Evolutionary conservation across 2,329 filamentous ascomycete species (phyloP).

Genomic region (Nothophoma quercina): DNA sequence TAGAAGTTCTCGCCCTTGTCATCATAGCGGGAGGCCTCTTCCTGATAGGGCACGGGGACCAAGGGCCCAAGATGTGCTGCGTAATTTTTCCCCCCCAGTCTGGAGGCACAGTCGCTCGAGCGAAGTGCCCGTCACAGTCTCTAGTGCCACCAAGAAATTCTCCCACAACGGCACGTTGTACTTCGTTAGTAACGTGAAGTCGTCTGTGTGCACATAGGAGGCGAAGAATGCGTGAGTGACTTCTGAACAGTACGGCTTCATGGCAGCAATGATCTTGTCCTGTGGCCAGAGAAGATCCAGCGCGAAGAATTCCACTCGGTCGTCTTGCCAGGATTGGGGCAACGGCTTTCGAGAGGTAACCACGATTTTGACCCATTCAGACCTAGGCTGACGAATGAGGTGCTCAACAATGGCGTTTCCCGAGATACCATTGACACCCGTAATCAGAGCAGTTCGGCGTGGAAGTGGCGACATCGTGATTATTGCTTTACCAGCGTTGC

Average conservation of each 20-base stretch:
- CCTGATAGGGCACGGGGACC: neutral
- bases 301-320: neutral
- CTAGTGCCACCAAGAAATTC: neutral
- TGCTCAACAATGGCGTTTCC: constrained; percentile 5
- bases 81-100: constrained; percentile 4
- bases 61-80: neutral
- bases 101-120: neutral
- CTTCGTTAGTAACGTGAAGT: neutral
- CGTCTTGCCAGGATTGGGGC: neutral
- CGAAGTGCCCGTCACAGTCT: neutral
- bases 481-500: no score
- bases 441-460: neutral
- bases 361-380: constrained; percentile 3
- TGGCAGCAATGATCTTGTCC: neutral
- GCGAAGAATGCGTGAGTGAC: constrained; percentile 8
- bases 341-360: neutral
- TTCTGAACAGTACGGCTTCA: neutral
- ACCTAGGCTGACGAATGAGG: constrained; percentile 1
- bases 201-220: constrained; percentile 1
- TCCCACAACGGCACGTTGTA: neutral
- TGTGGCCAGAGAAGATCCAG: neutral
- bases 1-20: constrained; percentile 5
- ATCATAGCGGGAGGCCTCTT: neutral
- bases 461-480: neutral
- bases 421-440: neutral